A percentile compares a stretch with the other conserved stretches of the same genome.
Evolutionary conservation across 371 early-diverging fungal genomes (phyloP).

Genomic region (Rhizomucor miehei): DNA sequence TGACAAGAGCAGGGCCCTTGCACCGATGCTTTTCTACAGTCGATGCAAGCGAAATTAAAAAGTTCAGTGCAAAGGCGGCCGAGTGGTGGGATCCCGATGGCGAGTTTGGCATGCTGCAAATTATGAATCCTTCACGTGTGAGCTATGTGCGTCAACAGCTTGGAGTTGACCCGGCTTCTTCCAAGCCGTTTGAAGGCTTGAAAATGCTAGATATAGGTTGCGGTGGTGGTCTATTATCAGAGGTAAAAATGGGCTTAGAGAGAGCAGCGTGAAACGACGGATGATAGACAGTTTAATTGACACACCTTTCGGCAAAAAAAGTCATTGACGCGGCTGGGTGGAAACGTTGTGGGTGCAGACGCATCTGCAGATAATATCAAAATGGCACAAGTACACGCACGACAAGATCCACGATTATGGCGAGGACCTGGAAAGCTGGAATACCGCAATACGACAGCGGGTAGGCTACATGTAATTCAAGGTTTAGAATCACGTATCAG

Average conservation of each 20-base stretch:
- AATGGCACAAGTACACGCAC: constrained; percentile 76
- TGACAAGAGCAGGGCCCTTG: too few species aligned
- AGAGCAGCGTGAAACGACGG: neutral
- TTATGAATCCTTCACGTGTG: constrained; percentile 86
- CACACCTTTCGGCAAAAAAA: too few species aligned
- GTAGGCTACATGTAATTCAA: constrained; percentile 20
- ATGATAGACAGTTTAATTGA: too few species aligned
- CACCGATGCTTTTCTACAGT: constrained; percentile 39
- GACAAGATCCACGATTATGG: constrained; percentile 58
- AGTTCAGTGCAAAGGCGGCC: constrained; percentile 73
- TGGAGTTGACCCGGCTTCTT: constrained; percentile 10
- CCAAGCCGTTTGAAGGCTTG: constrained; percentile 58
- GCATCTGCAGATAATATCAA: constrained; percentile 80
- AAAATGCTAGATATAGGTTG: constrained; percentile 91
- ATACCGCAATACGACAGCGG: constrained; percentile 71
- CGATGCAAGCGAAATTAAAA: constrained; percentile 74
- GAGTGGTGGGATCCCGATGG: constrained; percentile 95
- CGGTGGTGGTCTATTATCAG: constrained; percentile 90
- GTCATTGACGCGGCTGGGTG: constrained; percentile 84
- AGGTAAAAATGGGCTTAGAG: constrained; percentile 52
- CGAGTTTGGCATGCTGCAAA: constrained; percentile 83
- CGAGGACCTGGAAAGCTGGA: constrained; percentile 55
- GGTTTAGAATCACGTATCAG: neutral
- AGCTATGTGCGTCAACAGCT: constrained; percentile 72
- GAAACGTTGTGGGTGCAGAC: constrained; percentile 79